phyloP scores from a whole-genome alignment of 1,284 basidiomycete species.

The Sporisorium sorghi region DNA sequence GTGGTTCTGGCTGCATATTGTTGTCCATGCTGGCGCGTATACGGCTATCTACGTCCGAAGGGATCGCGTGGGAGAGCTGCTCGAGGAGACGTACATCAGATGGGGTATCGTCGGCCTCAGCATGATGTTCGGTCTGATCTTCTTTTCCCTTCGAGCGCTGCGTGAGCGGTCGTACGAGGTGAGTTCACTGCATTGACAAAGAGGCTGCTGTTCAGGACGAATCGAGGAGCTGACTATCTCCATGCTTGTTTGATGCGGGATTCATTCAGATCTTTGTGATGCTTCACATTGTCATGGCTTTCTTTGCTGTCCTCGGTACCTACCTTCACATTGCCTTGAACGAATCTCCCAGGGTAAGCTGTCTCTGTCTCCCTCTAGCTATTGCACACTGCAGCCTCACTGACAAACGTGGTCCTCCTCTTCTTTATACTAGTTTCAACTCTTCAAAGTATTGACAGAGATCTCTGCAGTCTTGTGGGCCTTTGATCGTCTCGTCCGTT shows the following conservation, averaged over 20 bases:
- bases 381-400: neutral
- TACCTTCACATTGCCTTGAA: conserved; percentile 65
- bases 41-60: conserved; percentile 23
- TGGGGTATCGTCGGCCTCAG: conserved; percentile 57
- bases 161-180: conserved; percentile 47
- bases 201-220: neutral
- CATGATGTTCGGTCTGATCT: conserved; percentile 45
- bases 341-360: conserved; percentile 30
- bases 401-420: neutral
- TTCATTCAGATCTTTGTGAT: conserved; percentile 56
- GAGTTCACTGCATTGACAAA: neutral
- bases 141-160: conserved; percentile 39
- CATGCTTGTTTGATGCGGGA: conserved; percentile 1
- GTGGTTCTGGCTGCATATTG: conserved; percentile 53
- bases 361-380: neutral
- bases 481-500: conserved; percentile 45
- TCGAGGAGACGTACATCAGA: conserved; percentile 56
- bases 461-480: conserved; percentile 40
- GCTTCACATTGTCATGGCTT: conserved; percentile 63
- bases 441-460: conserved; percentile 43
- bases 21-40: conserved; percentile 58
- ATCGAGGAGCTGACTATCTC: neutral
- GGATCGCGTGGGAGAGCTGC: conserved; percentile 10
- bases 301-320: conserved; percentile 60
- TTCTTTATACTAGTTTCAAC: conserved; percentile 12